Percentiles rank a stretch among this genome's conserved stretches.
Evolutionary conservation across 2,329 filamentous ascomycete genomes (phyloP).

Genomic region (Venturia asperata): DNA sequence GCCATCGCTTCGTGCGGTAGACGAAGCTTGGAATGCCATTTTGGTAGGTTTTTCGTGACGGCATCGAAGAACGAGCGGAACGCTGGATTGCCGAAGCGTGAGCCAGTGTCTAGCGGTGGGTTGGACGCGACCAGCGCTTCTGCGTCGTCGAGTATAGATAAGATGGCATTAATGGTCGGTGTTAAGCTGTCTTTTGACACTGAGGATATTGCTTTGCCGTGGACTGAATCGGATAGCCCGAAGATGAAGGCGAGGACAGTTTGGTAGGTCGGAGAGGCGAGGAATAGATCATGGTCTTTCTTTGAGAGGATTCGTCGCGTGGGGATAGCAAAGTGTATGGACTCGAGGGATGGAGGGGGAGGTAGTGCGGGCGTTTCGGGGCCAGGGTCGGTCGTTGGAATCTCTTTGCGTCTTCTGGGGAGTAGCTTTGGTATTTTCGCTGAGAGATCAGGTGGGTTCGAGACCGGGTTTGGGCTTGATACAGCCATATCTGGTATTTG

Average conservation of each 20-base stretch:
- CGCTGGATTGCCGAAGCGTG: conserved; percentile 87
- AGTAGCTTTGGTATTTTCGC: conserved; percentile 60
- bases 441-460: conserved; percentile 42
- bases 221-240: conserved; percentile 72
- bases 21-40: conserved; percentile 60
- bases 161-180: conserved; percentile 53
- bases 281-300: conserved; percentile 74
- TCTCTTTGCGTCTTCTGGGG: conserved; percentile 51
- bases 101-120: conserved; percentile 78
- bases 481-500: not conserved
- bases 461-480: not conserved
- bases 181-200: conserved; percentile 55
- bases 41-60: conserved; percentile 39
- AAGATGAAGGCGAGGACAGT: conserved; percentile 83
- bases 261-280: conserved; percentile 65
- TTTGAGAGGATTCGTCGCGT: conserved; percentile 73
- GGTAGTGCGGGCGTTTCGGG: conserved; percentile 71
- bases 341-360: conserved; percentile 54
- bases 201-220: conserved; percentile 58
- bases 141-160: conserved; percentile 63
- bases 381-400: conserved; percentile 48
- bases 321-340: conserved; percentile 58
- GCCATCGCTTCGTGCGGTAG: conserved; percentile 49
- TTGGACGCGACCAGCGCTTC: conserved; percentile 59
- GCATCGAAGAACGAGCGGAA: conserved; percentile 77